These are phyloP conservation scores for Pezizomycotina sp. DNA, from an alignment of 2,329 filamentous ascomycete species.

Conservation along the genomic window DNA sequence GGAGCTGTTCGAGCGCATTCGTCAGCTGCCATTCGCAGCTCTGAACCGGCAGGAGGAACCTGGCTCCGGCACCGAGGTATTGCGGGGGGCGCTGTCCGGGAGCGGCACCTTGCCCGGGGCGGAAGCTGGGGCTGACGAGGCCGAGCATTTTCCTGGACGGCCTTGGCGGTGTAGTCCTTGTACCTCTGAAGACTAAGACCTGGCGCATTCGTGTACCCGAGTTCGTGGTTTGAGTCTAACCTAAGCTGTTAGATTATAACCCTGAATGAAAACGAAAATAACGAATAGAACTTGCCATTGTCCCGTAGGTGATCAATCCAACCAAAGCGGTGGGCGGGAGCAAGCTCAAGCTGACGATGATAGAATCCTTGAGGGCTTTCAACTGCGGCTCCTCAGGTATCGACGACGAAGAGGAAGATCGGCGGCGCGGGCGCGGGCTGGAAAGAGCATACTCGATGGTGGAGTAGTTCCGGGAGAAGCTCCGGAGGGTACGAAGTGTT, in stretches of 20 bases:
- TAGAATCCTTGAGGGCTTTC: constrained; percentile 65
- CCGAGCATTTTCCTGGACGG: constrained; percentile 99
- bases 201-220: constrained; percentile 95
- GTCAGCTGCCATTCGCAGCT: constrained; percentile 96
- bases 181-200: constrained; percentile 97
- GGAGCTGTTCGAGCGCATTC: constrained; percentile 83
- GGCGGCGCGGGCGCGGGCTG: constrained; percentile 67
- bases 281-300: constrained; percentile 48
- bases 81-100: constrained; percentile 45
- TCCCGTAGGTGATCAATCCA: constrained; percentile 73
- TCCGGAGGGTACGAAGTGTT: constrained; percentile 68
- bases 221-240: constrained; percentile 78
- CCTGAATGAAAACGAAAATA: constrained; percentile 3
- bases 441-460: constrained; percentile 80
- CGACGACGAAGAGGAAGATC: constrained; percentile 75
- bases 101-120: constrained; percentile 51
- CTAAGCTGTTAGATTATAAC: constrained; percentile 1
- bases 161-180: constrained; percentile 94
- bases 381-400: constrained; percentile 78
- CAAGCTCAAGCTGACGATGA: constrained; percentile 70
- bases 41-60: constrained; percentile 85
- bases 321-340: constrained; percentile 68
- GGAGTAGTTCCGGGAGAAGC: constrained; percentile 61
- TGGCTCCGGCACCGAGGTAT: constrained; percentile 52
- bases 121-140: constrained; percentile 51